These are phyloP conservation scores for Areca catechu DNA, from an alignment of 176 grass and related monocot genomes.

Conservation along the genomic window DNA sequence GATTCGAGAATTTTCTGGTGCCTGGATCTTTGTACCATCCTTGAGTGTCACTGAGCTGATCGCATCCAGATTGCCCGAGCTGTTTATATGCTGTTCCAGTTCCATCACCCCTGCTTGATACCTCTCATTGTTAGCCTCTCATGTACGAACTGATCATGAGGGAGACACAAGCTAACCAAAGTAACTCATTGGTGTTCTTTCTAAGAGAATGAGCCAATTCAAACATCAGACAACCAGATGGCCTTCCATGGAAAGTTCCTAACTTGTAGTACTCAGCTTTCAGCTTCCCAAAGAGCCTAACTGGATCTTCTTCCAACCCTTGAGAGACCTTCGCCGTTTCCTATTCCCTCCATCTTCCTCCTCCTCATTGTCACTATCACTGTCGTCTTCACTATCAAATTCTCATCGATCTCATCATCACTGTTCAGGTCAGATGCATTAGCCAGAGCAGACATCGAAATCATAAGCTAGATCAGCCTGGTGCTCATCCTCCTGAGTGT, in stretches of 20 bases:
- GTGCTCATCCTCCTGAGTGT: conserved; percentile 64
- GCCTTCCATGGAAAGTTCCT: conserved; percentile 81
- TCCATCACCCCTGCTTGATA: conserved; percentile 80
- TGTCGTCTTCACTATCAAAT: conserved; percentile 21
- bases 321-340: conserved; percentile 31
- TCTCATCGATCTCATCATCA: conserved; percentile 24
- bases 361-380: conserved; percentile 35
- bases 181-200: conserved; percentile 76
- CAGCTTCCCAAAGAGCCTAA: conserved; percentile 48
- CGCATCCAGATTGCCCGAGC: conserved; percentile 49
- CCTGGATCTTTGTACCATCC: conserved; percentile 74
- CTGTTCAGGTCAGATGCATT: conserved; percentile 60
- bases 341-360: conserved; percentile 21
- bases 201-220: conserved; percentile 66
- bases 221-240: conserved; percentile 81
- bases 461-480: conserved; percentile 70
- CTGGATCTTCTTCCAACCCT: conserved; percentile 38
- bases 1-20: conserved; percentile 65
- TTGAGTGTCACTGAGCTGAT: conserved; percentile 63
- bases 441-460: conserved; percentile 64
- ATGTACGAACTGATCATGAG: conserved; percentile 89
- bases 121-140: conserved; percentile 80
- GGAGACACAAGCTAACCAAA: conserved; percentile 81
- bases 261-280: conserved; percentile 72
- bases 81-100: conserved; percentile 86